Evolutionary conservation across 371 early-diverging fungal species (phyloP), one percentile per base, ranked within the genome.

Genomic region (Rhizopus sp.): DNA sequence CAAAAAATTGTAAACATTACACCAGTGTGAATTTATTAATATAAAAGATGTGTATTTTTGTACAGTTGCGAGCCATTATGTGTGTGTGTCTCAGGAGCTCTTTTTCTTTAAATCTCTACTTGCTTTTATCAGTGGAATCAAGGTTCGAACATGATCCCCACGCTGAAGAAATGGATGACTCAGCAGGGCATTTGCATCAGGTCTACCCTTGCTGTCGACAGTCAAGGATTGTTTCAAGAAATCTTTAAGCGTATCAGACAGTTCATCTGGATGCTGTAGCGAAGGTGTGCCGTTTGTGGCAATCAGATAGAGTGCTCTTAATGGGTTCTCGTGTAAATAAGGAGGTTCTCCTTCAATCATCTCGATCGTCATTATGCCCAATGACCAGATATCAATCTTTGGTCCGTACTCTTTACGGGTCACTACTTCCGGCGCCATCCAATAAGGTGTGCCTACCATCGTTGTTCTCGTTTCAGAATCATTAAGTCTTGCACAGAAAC

Each of bases 351-450:
- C 91, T 68, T 89, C 84, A 50, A 88, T 73, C 84, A 90, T 84
- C 67, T 94, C 92, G 55, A 92, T 91, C 33, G 86, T 74, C 80
- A 95, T 89, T 61, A 97, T 94, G 7, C 95, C 97, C 4, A 95
- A 73, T 10, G 93, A 91, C 98, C 98, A 98, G 9, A 95, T 82
- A 71, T 98, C 98, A 45, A 92, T 92, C 55, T 87, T 88, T 47
- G 87, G 86, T 5, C 91, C 93, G 58, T 95, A 94, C 63, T 89
- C 90, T 60, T 90, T 90, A 23, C 88, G 82, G n/a, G 81, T 88
- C n/a, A 95, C 94, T 3, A 94, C 88, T 76, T 93, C 94, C 5
- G 93, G 95, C 5, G 94, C 93, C 90, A 96, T 92, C 89, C 91
- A 91, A 73, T 92, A 91, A 4, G 91, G 90, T 53, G 92, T 92